phyloP scores from a whole-genome alignment of 257 asterid species.

The Solanum piurae region DNA sequence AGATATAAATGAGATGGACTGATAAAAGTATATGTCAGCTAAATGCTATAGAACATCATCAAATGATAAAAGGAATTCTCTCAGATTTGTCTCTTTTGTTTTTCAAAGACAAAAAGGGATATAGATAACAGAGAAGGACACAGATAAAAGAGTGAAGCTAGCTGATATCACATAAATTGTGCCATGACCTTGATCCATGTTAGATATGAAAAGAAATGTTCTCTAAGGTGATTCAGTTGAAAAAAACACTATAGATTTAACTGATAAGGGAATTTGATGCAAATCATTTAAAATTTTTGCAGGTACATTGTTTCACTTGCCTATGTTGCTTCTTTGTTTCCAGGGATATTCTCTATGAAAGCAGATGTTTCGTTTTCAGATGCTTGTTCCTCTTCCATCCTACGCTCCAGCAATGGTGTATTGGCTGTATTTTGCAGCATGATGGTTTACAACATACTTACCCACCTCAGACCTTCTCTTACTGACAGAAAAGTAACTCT shows the following conservation, averaged over 20 bases:
- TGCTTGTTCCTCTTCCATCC: constrained; percentile 56
- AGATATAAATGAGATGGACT: not conserved
- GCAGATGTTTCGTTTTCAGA: constrained; percentile 43
- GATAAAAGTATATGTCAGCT: not conserved
- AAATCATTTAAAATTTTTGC: constrained; percentile 24
- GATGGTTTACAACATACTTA: constrained; percentile 53
- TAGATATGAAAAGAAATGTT: not conserved
- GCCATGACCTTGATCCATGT: not conserved
- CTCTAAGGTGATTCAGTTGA: not conserved
- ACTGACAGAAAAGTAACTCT: constrained; percentile 63
- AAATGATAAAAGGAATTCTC: not conserved
- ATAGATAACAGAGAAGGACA: not conserved
- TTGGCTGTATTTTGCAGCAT: constrained; percentile 68
- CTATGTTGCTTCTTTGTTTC: constrained; percentile 87
- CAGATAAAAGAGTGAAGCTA: not conserved
- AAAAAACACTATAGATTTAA: not conserved
- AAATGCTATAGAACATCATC: not conserved
- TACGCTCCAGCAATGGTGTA: constrained; percentile 68
- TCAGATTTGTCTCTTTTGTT: not conserved
- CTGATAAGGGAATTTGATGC: constrained; percentile 23
- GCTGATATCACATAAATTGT: not conserved
- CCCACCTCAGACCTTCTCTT: constrained; percentile 58
- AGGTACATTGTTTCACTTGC: constrained; percentile 97
- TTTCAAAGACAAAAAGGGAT: not conserved
- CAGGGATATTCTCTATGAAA: constrained; percentile 41